Base-by-base conservation (phyloP, 371 early-diverging fungal genomes). In the Rhizomucor miehei region DNA sequence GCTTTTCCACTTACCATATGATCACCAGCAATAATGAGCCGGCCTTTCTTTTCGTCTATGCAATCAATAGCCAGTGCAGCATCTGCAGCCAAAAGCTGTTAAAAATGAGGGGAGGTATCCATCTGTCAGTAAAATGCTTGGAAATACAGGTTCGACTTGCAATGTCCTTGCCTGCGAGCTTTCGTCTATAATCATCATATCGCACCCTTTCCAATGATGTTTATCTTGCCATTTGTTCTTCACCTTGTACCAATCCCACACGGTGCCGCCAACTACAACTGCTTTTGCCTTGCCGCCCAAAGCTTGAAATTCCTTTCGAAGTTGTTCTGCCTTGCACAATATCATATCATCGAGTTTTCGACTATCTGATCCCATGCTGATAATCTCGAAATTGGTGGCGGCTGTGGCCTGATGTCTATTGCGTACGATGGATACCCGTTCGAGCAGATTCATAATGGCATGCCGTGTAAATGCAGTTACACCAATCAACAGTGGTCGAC, bases 101-200 rank as follows among this genome's bases (percentile, higher is more conserved):
- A n/a, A 9, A 10, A 21, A 13, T 14, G 34, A 35, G 25, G 17
- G 39, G n/a, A n/a, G n/a, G n/a, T 2, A 17, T 21, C 5, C 12
- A 6, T 29, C 44, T 50, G 21, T 36, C 19, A 11, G 3, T 25
- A 21, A 13, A 8, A 12, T 45, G 39, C 38, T 43, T 37, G 2
- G 14, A 11, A 19, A 6, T 20, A 35, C 17, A 17, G 13, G 17
- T 13, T 37, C 8, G 8, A 3, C 8, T 29, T 5, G 29, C 29
- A 8, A 8, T 3, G 8, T 29, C 8, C 43, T 25, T 65, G 70
- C 76, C 69, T 77, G 84, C 20, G 79, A 75, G n/a, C 77, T 74
- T 59, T 83, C 84, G 48, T 83, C 84, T 44, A 83, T 67, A 57
- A 83, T 78, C 60, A 81, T 59, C 64, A 79, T 77, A 44, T 77